These are phyloP conservation scores for Protostelium mycophagum DNA, from an alignment of 78 protist genomes.

Conservation along the genomic window DNA sequence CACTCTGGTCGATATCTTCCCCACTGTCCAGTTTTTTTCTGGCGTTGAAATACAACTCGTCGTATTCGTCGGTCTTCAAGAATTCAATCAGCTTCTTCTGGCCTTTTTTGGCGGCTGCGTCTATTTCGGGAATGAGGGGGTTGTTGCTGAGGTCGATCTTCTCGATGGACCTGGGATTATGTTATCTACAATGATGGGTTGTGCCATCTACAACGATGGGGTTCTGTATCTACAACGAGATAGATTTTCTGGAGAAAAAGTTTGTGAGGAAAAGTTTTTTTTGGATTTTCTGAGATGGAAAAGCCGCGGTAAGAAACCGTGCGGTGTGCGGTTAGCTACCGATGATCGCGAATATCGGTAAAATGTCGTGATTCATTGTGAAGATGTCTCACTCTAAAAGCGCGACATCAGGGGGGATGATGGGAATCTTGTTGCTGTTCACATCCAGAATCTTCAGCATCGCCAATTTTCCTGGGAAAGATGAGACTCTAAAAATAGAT, in stretches of 20 bases:
- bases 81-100: conserved; percentile 40
- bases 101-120: conserved; percentile 37
- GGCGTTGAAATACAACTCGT: conserved; percentile 16
- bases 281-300: too few species aligned
- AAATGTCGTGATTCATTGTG: too few species aligned
- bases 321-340: too few species aligned
- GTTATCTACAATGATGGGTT: too few species aligned
- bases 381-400: background rate
- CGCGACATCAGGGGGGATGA: background rate
- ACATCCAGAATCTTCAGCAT: background rate
- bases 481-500: too few species aligned
- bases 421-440: background rate
- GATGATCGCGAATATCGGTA: too few species aligned
- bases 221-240: too few species aligned
- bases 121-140: conserved; percentile 25
- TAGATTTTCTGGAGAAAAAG: too few species aligned
- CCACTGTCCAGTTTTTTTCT: background rate
- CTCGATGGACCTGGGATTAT: conserved; percentile 3
- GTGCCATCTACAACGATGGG: too few species aligned
- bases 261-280: too few species aligned
- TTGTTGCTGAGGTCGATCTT: conserved; percentile 48
- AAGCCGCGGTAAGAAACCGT: too few species aligned
- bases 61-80: conserved; percentile 36
- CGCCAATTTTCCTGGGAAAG: background rate
- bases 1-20: background rate